These are phyloP conservation scores for Fraxinus quadrangulata DNA, from an alignment of 257 asterid species.

Conservation along the genomic window DNA sequence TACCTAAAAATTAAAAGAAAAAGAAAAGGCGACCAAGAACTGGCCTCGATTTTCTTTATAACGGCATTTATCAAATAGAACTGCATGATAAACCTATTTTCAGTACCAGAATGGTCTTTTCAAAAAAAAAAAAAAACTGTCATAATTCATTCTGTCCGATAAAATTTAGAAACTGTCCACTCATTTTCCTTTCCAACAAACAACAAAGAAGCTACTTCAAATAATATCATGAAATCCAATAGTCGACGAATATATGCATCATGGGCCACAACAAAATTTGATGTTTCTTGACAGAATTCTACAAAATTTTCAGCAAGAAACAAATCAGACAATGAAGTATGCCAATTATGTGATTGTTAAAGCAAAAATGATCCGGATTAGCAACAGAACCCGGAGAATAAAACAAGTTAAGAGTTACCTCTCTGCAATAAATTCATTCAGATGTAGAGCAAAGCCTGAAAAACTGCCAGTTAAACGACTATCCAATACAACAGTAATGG, in stretches of 20 bases:
- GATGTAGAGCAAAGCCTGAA: background rate
- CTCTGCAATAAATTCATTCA: background rate
- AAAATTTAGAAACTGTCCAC: background rate
- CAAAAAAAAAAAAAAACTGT: background rate
- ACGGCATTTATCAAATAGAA: too few relatives aligned
- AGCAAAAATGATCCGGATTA: background rate
- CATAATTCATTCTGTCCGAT: background rate
- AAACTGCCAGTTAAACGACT: background rate
- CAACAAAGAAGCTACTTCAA: background rate
- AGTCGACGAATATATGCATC: background rate
- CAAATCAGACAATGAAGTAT: background rate
- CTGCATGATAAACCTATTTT: background rate
- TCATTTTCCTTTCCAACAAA: background rate
- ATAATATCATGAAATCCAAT: too few relatives aligned
- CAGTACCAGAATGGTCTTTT: background rate
- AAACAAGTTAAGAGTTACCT: background rate
- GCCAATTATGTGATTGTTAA: background rate
- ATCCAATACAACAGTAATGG: background rate
- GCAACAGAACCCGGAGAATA: background rate
- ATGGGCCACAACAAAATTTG: background rate
- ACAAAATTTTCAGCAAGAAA: too few relatives aligned
- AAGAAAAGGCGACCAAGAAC: background rate
- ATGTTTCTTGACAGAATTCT: background rate
- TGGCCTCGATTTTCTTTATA: too few relatives aligned
- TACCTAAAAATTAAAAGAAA: background rate